These are phyloP conservation scores for Jatropha multifida DNA, from an alignment of 441 rosid species.

Conservation along the genomic window DNA sequence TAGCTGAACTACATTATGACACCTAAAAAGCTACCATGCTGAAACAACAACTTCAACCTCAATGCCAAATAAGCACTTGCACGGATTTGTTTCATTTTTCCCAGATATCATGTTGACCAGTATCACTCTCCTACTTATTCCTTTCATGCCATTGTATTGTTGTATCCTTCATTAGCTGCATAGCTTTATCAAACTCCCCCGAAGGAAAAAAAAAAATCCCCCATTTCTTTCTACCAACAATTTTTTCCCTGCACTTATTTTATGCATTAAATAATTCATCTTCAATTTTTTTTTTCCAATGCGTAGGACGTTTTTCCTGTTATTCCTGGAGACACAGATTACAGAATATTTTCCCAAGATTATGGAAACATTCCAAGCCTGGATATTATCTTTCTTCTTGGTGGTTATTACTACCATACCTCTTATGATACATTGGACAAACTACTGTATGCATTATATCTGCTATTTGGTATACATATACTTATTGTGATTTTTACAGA, in stretches of 20 bases:
- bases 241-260: not conserved
- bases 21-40: not conserved
- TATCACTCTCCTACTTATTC: not conserved
- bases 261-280: slow-evolving; percentile 12
- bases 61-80: not conserved
- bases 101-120: too few relatives aligned
- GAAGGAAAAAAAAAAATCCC: too few relatives aligned
- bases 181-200: not conserved
- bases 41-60: not conserved
- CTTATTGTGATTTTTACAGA: slow-evolving; percentile 25
- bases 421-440: slow-evolving; percentile 93
- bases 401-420: slow-evolving; percentile 99
- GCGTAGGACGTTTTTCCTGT: slow-evolving; percentile 88
- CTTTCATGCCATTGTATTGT: not conserved
- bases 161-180: not conserved
- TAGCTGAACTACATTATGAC: too few relatives aligned
- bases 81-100: not conserved
- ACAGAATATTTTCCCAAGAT: slow-evolving; percentile 93
- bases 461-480: slow-evolving; percentile 55
- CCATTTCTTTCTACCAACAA: not conserved
- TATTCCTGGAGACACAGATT: slow-evolving; percentile 97
- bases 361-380: slow-evolving; percentile 90
- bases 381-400: slow-evolving; percentile 94
- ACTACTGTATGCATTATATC: slow-evolving; percentile 82
- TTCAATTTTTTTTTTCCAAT: slow-evolving; percentile 13